Conservation (phyloP, 2,329 filamentous ascomycete genomes). For the Pseudocercospora macadamiae region DNA sequence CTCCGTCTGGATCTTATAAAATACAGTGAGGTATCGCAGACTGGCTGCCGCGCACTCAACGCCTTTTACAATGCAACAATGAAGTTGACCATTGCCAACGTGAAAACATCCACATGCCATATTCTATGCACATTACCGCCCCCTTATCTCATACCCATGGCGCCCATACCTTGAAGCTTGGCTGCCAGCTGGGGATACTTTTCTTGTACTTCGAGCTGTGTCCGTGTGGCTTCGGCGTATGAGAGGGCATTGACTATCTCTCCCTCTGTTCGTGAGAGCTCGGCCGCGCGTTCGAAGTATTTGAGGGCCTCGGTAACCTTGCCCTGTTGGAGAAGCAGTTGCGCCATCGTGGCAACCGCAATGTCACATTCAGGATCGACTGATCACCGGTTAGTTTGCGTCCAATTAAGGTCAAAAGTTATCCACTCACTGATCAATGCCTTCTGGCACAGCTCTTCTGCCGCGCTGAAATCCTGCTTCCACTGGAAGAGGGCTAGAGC, state of each 20-base stretch:
- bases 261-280: conserved; percentile 89
- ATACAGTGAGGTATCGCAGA: conserved; percentile 19
- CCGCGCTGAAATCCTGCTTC: conserved; percentile 94
- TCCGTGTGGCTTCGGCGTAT: conserved; percentile 94
- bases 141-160: conserved; percentile 28
- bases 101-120: conserved; percentile 19
- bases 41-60: conserved; percentile 23
- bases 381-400: conserved; percentile 51
- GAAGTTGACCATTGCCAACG: conserved; percentile 12
- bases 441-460: conserved; percentile 95
- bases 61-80: conserved; percentile 12
- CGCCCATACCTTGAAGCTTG: conserved; percentile 44
- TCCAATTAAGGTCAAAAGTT: neutral
- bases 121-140: conserved; percentile 13
- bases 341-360: conserved; percentile 97
- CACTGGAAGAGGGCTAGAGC: conserved; percentile 95
- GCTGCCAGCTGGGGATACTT: conserved; percentile 57
- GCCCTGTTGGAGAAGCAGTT: conserved; percentile 94
- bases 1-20: conserved; percentile 6
- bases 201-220: conserved; percentile 76
- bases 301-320: conserved; percentile 93
- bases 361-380: conserved; percentile 99
- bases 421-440: conserved; percentile 82
- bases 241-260: conserved; percentile 96
- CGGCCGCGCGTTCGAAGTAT: conserved; percentile 95